These are phyloP conservation scores for Trametes cinnabarina DNA, from an alignment of 768 basidiomycete genomes.

Conservation along the genomic window DNA sequence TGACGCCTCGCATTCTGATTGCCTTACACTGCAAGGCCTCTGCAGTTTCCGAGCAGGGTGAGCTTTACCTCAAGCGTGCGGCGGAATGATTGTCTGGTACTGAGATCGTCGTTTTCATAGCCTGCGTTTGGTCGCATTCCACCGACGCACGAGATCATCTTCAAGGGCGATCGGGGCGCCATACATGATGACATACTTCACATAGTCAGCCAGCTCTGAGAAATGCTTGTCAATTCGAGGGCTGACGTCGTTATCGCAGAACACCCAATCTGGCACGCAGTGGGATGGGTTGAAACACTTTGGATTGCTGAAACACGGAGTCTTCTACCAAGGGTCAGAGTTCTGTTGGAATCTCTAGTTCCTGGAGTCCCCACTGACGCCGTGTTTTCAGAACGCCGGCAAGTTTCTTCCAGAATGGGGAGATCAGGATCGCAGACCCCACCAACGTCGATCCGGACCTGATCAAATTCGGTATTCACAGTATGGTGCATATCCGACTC, in stretches of 20 bases:
- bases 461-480: slow-evolving; percentile 63
- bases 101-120: slow-evolving; percentile 33
- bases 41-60: slow-evolving; percentile 67
- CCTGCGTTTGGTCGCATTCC: slow-evolving; percentile 55
- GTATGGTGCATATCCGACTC: slow-evolving; percentile 35
- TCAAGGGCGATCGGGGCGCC: slow-evolving; percentile 21
- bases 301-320: slow-evolving; percentile 48
- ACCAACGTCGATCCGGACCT: slow-evolving; percentile 43
- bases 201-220: slow-evolving; percentile 19
- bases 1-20: not conserved
- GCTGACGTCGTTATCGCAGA: slow-evolving; percentile 36
- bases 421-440: slow-evolving; percentile 49
- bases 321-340: slow-evolving; percentile 64
- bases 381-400: slow-evolving; percentile 39
- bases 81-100: no score
- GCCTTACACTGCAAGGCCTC: slow-evolving; percentile 43
- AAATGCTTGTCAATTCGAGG: not conserved
- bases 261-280: slow-evolving; percentile 69
- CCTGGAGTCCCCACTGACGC: not conserved
- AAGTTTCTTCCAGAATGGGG: slow-evolving; percentile 42
- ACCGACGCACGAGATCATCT: slow-evolving; percentile 49
- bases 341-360: not conserved
- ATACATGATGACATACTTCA: slow-evolving; percentile 28
- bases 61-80: not conserved
- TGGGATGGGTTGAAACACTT: slow-evolving; percentile 69